A percentile compares a stretch with the other conserved stretches of the same genome.
Evolutionary conservation across 2,329 filamentous ascomycete species (phyloP).

Genomic region (Penicillium sp.): DNA sequence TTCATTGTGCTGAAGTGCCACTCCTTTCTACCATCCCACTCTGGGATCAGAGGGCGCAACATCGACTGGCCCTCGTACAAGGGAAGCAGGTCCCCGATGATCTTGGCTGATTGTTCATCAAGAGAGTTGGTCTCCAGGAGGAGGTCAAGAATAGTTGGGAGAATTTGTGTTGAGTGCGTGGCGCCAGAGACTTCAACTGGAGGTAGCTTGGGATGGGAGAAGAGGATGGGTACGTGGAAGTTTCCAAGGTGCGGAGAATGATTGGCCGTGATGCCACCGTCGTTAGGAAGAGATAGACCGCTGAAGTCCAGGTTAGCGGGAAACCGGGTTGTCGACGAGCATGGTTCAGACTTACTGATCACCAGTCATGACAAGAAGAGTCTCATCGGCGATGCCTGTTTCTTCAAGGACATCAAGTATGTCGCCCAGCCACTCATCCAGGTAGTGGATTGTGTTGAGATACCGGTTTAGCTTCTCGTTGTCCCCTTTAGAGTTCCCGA

Average conservation of each 20-base stretch:
- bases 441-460: conserved; percentile 30
- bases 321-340: neutral
- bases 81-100: conserved; percentile 38
- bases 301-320: conserved; percentile 9
- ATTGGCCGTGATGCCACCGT: conserved; percentile 32
- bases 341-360: conserved; percentile 25
- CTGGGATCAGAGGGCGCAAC: conserved; percentile 37
- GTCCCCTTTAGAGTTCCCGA: conserved; percentile 11
- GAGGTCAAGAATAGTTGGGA: conserved; percentile 46
- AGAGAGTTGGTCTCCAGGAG: conserved; percentile 41
- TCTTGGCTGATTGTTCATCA: conserved; percentile 25
- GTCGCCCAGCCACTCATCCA: conserved; percentile 29
- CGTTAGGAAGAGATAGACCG: conserved; percentile 33
- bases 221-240: conserved; percentile 32
- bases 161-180: conserved; percentile 31
- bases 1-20: conserved; percentile 37
- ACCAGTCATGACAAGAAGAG: conserved; percentile 31
- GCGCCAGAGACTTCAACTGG: conserved; percentile 23
- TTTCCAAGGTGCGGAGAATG: conserved; percentile 31
- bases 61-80: conserved; percentile 47
- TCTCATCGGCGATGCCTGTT: conserved; percentile 30
- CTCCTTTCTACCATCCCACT: conserved; percentile 29
- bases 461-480: conserved; percentile 27
- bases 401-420: conserved; percentile 30
- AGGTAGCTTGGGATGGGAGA: conserved; percentile 31